Base-by-base conservation (phyloP, 371 early-diverging fungal genomes). In the Haplosporangium sp. region DNA sequence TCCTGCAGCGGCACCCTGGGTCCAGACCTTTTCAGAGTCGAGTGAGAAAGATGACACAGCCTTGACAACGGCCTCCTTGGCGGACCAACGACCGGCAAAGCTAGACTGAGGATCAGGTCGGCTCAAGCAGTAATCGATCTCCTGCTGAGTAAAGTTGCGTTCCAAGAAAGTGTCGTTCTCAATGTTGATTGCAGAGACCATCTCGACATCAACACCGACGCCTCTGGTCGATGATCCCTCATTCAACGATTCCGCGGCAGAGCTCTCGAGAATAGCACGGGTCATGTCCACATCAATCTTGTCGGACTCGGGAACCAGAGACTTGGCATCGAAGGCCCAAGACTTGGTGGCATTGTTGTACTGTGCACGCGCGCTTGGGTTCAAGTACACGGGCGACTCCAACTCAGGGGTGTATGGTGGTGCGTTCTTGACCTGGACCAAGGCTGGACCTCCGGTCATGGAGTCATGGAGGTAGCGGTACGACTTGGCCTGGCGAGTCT, bases 61-160 rank as follows among this genome's bases (percentile, higher is more conserved):
- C 90, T 98, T 98, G 82, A 98, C 89, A 14, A 96, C 95, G 3
- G 98, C 95, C 83, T 98, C 98, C 88, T 98, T 98, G 63, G 98
- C 98, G 9, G 95, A 94, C 97, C 98, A 97, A 21, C 94, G 90
- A 51, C 98, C 98, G 40, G 98, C 94, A 79, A 94, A 96, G 84
- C 94, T 94, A 0, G 96, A 86, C 68, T 91, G 90, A 36, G 95
- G 91, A 80, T 92, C 92, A 18, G 95, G 93, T 1, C 89, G 86
- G 53, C 83, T 57, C 59, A 77, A 64, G 84, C 98, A 98, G 86
- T 98, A 97, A 9, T 81, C 85, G 56, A 91, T 89, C 82, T 97
- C 98, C 14, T 83, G 81, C 9, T 57, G 46, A 5, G 98, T 95
- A 67, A 96, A 96, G 89, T 98, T 98, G 81, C 98, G 94, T 73